Evolutionary conservation across 116 monocot species (phyloP).

Genomic region (Zostera marina): DNA sequence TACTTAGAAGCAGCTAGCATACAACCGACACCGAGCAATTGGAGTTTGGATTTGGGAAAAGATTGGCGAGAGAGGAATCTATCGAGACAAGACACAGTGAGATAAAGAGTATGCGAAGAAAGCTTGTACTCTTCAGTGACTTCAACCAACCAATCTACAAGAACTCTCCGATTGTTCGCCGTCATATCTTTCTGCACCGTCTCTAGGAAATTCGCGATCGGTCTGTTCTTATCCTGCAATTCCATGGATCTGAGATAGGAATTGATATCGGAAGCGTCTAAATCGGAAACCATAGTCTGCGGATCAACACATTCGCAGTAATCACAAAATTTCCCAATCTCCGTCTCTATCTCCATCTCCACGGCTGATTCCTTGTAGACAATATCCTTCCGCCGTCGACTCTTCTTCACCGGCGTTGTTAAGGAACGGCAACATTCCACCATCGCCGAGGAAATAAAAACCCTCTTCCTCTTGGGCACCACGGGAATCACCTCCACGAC

Average conservation of each 20-base stretch:
- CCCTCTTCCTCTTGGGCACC: slow-evolving; percentile 30
- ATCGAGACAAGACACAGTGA: slow-evolving; percentile 63
- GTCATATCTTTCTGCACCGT: slow-evolving; percentile 61
- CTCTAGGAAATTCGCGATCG: slow-evolving; percentile 33
- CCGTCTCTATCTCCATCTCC: no score
- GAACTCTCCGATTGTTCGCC: slow-evolving; percentile 50
- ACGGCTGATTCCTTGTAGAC: background rate
- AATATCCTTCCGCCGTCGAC: background rate
- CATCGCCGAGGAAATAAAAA: slow-evolving; percentile 6
- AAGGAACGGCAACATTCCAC: background rate
- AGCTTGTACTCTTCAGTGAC: slow-evolving; percentile 72
- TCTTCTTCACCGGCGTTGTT: background rate
- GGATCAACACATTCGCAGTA: slow-evolving; percentile 11
- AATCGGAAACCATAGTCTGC: slow-evolving; percentile 18
- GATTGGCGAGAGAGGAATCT: slow-evolving; percentile 45
- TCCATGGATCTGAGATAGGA: slow-evolving; percentile 52
- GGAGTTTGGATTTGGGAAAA: slow-evolving; percentile 39
- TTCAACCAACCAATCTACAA: slow-evolving; percentile 86
- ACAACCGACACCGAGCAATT: slow-evolving; percentile 66
- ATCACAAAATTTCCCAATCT: background rate
- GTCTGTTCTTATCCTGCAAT: slow-evolving; percentile 44
- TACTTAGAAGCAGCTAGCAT: slow-evolving; percentile 80
- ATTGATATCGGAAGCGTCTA: slow-evolving; percentile 35
- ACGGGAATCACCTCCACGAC: background rate
- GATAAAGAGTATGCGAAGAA: slow-evolving; percentile 47